These are phyloP conservation scores for Penicillium concentricum DNA, from an alignment of 2,329 filamentous ascomycete genomes.

Conservation along the genomic window DNA sequence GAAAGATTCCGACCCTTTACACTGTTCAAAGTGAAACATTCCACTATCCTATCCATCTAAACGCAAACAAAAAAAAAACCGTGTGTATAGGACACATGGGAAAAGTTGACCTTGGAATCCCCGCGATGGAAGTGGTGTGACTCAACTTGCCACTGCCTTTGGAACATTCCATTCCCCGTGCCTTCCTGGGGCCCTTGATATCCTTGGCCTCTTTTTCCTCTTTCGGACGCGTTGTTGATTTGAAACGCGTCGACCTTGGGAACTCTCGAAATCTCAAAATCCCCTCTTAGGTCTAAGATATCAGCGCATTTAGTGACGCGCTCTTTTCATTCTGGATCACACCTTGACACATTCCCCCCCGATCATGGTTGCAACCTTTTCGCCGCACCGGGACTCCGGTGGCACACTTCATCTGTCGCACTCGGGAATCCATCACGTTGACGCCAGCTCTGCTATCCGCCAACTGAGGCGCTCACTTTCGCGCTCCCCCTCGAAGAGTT, in stretches of 20 bases:
- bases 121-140: constrained; percentile 9
- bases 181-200: background rate
- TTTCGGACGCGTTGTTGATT: constrained; percentile 1
- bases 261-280: background rate
- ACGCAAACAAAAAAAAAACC: background rate
- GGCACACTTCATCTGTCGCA: constrained; percentile 86
- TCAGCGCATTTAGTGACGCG: background rate
- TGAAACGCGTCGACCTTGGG: background rate
- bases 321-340: constrained; percentile 18
- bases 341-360: constrained; percentile 23
- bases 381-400: constrained; percentile 55
- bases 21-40: constrained; percentile 12
- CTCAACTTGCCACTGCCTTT: constrained; percentile 3
- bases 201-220: background rate
- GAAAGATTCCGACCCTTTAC: background rate
- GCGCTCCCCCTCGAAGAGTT: constrained; percentile 82
- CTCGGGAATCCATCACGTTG: constrained; percentile 76
- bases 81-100: constrained; percentile 1
- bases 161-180: constrained; percentile 4
- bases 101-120: constrained; percentile 1
- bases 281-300: background rate
- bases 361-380: constrained; percentile 49
- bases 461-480: constrained; percentile 85
- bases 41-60: background rate
- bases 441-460: constrained; percentile 77